Percentiles rank a stretch among this genome's conserved stretches.
phyloP scores from a whole-genome alignment of 192 early-diverging fungal genomes.

The Jimgerdemannia flammicorona region DNA sequence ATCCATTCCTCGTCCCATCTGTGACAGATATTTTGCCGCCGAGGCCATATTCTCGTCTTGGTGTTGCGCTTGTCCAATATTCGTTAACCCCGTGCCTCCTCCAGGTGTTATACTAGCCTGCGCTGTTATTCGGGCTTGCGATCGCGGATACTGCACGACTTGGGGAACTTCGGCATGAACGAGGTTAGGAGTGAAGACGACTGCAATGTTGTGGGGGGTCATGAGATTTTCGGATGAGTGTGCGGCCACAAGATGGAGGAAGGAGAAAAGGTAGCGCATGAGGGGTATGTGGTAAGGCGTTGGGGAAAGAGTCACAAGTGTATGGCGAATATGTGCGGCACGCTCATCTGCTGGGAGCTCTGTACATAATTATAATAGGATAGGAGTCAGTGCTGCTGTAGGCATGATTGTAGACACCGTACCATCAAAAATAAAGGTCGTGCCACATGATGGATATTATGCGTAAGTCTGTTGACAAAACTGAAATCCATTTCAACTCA shows the following conservation, averaged over 20 bases:
- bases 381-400: too few species aligned
- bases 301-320: conserved; percentile 1
- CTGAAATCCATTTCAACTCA: neutral
- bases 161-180: conserved; percentile 32
- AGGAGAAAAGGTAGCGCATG: conserved; percentile 61
- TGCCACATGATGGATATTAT: conserved; percentile 1
- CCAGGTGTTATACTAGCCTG: neutral
- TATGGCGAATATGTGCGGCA: conserved; percentile 30
- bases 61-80: neutral
- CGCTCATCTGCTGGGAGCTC: neutral
- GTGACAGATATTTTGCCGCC: conserved; percentile 16
- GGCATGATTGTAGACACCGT: too few species aligned
- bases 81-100: neutral
- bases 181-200: conserved; percentile 88
- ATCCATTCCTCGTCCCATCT: conserved; percentile 28
- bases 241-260: conserved; percentile 68
- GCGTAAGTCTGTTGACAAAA: neutral
- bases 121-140: too few species aligned
- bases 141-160: conserved; percentile 4
- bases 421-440: too few species aligned
- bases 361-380: neutral
- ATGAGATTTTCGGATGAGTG: conserved; percentile 74
- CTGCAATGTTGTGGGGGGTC: conserved; percentile 76
- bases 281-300: conserved; percentile 51
- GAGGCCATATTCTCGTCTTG: conserved; percentile 11